A percentile compares a stretch with the other conserved stretches of the same genome.
phyloP scores from a whole-genome alignment of 2,329 filamentous ascomycete species.

The Nemania diffusa region DNA sequence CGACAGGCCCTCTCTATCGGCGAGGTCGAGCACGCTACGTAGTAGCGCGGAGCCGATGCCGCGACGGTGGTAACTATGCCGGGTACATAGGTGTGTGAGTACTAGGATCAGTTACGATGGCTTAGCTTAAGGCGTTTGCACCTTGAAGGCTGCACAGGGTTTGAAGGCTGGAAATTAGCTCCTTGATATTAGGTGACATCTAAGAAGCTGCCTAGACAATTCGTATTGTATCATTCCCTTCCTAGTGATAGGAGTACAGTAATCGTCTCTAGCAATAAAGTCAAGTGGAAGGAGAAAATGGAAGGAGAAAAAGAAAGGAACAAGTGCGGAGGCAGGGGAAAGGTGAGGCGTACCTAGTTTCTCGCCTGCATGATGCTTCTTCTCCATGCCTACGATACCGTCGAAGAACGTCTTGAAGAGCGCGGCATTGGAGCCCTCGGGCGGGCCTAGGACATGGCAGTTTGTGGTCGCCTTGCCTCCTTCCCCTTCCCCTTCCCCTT shows the following conservation, averaged over 20 bases:
- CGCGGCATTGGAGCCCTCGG: slow-evolving; percentile 39
- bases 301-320: neutral
- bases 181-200: no score
- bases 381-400: slow-evolving; percentile 35
- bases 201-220: no score
- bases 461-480: slow-evolving; percentile 14
- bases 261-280: neutral
- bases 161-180: neutral
- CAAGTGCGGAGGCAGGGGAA: neutral
- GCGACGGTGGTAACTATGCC: slow-evolving; percentile 42
- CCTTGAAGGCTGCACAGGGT: neutral
- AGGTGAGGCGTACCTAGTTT: slow-evolving; percentile 43
- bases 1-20: slow-evolving; percentile 40
- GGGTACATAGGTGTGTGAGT: slow-evolving; percentile 43
- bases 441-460: slow-evolving; percentile 21
- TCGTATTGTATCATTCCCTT: neutral
- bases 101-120: slow-evolving; percentile 21
- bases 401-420: slow-evolving; percentile 42
- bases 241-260: neutral
- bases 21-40: slow-evolving; percentile 38
- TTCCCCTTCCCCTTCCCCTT: slow-evolving; percentile 13
- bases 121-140: neutral
- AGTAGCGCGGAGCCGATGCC: slow-evolving; percentile 43
- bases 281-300: neutral
- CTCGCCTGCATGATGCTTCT: slow-evolving; percentile 42